phyloP scores from a whole-genome alignment of 2,329 filamentous ascomycete genomes.

The Penicillium sp. region DNA sequence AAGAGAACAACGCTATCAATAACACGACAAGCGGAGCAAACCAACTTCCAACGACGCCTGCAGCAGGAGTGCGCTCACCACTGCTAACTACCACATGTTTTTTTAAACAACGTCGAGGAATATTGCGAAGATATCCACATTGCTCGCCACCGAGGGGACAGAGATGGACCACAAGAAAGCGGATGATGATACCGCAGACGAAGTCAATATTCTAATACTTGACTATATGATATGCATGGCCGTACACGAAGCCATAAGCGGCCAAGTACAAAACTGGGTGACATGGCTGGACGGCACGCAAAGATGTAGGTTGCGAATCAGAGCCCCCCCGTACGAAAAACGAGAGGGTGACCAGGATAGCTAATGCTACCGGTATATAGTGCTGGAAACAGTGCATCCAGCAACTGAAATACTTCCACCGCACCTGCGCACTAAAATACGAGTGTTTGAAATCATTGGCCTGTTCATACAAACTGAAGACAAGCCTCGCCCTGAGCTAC shows the following conservation, averaged over 20 bases:
- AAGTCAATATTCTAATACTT: conserved; percentile 61
- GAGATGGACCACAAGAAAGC: conserved; percentile 29
- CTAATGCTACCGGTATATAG: conserved; percentile 31
- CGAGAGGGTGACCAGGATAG: background rate
- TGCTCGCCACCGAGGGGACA: background rate
- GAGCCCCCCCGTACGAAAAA: background rate
- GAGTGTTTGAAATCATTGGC: conserved; percentile 53
- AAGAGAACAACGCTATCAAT: no score
- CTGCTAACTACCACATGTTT: background rate
- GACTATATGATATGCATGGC: conserved; percentile 60
- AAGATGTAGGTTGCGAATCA: conserved; percentile 31
- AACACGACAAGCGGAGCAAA: background rate
- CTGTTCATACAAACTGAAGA: conserved; percentile 44
- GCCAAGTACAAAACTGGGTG: conserved; percentile 20
- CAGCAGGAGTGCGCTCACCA: background rate
- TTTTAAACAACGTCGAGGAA: no score
- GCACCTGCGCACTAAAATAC: conserved; percentile 54
- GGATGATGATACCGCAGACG: conserved; percentile 43
- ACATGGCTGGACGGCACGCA: conserved; percentile 31
- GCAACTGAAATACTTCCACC: conserved; percentile 42
- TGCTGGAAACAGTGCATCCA: conserved; percentile 51
- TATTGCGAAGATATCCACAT: no score
- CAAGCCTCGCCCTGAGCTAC: conserved; percentile 7
- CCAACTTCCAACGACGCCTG: background rate
- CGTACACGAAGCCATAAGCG: conserved; percentile 49